These are phyloP conservation scores for Penicillium concentricum DNA, from an alignment of 2,329 filamentous ascomycete genomes.

Conservation along the genomic window DNA sequence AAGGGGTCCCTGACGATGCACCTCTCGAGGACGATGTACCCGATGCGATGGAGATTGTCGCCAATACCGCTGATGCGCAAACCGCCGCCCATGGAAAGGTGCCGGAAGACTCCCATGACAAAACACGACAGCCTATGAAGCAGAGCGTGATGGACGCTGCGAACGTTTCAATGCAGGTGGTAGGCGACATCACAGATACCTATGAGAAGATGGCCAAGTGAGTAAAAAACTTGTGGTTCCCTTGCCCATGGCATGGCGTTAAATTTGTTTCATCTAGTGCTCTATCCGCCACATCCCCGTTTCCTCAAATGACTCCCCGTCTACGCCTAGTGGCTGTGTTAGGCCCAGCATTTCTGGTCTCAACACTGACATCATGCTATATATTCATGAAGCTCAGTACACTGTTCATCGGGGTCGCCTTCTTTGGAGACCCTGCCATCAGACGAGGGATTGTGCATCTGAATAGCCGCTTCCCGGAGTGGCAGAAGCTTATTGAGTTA, in stretches of 20 bases:
- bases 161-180: slow-evolving; percentile 66
- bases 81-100: slow-evolving; percentile 53
- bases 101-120: slow-evolving; percentile 60
- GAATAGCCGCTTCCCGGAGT: slow-evolving; percentile 59
- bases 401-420: slow-evolving; percentile 68
- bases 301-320: slow-evolving; percentile 54
- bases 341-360: slow-evolving; percentile 52
- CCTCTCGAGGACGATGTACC: slow-evolving; percentile 56
- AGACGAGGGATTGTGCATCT: slow-evolving; percentile 55
- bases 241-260: neutral
- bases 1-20: slow-evolving; percentile 58
- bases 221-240: slow-evolving; percentile 16
- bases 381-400: slow-evolving; percentile 64
- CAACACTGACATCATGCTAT: slow-evolving; percentile 58
- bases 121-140: slow-evolving; percentile 76
- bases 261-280: slow-evolving; percentile 42
- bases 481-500: slow-evolving; percentile 72
- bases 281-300: slow-evolving; percentile 63
- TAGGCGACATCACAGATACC: slow-evolving; percentile 60
- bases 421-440: slow-evolving; percentile 79
- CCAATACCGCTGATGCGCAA: slow-evolving; percentile 55
- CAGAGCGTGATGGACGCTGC: slow-evolving; percentile 75
- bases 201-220: slow-evolving; percentile 65
- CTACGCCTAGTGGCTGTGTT: slow-evolving; percentile 57
- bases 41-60: slow-evolving; percentile 59